A percentile compares a stretch with the other conserved stretches of the same genome.
These are phyloP conservation scores for Hordeum pubiflorum DNA, from an alignment of 202 grass and related monocot genomes.

Conservation along the genomic window DNA sequence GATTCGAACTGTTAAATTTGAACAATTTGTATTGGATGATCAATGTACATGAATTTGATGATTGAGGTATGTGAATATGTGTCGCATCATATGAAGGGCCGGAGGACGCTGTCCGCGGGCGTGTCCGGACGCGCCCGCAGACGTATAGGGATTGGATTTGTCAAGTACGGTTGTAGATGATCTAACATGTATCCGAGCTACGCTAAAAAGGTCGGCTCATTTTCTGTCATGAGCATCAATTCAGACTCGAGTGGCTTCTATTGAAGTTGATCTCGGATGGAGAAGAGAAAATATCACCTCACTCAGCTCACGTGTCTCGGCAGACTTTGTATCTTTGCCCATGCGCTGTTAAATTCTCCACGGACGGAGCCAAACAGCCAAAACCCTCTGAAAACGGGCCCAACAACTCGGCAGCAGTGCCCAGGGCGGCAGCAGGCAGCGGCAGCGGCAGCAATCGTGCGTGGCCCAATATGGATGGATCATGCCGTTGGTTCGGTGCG, in stretches of 20 bases:
- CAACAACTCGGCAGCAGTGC: background rate
- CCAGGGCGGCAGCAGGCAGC: background rate
- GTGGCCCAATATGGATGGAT: constrained; percentile 6
- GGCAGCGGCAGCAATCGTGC: background rate
- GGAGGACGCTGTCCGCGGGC: too few relatives aligned
- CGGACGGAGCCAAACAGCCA: background rate
- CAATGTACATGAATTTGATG: too few relatives aligned
- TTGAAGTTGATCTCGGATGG: background rate
- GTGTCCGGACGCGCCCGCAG: too few relatives aligned
- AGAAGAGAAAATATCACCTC: background rate
- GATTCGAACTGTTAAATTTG: too few relatives aligned
- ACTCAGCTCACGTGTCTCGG: background rate
- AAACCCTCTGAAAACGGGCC: background rate
- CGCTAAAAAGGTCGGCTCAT: too few relatives aligned
- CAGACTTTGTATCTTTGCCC: background rate
- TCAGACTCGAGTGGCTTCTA: background rate
- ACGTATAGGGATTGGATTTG: too few relatives aligned
- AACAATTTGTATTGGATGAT: too few relatives aligned
- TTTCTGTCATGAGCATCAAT: too few relatives aligned
- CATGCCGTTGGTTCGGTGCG: background rate
- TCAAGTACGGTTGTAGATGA: too few relatives aligned
- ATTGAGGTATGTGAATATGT: too few relatives aligned
- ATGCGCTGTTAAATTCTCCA: background rate
- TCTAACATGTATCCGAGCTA: too few relatives aligned
- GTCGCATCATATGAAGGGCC: too few relatives aligned